Evolutionary conservation across 208 protist species (phyloP), one percentile per base, ranked within the genome.

Genomic region (Acanthamoeba lugdunensis): DNA sequence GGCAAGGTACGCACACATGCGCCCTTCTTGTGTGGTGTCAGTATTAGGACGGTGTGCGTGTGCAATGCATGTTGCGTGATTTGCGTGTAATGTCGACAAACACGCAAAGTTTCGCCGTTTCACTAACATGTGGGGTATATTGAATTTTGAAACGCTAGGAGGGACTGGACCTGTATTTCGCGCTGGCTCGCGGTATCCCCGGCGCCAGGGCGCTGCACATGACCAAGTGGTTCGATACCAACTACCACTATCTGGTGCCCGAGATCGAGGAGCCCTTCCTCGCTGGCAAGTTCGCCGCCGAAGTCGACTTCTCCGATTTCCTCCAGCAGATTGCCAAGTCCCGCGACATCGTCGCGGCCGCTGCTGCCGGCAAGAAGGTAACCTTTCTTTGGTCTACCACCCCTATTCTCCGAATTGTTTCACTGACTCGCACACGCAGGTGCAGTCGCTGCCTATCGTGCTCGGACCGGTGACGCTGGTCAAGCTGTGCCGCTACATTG

Each of bases 211-310:
- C 97, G 8, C 77, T 96, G 9, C 97, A 98, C 92, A 98, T 98
- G 98, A 98, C 96, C 58, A 98, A 98, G 93, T 98, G 97, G 97
- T 98, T 98, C 94, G 98, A 98, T 93, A 98, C 97, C 48, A 98
- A 98, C 96, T 98, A 98, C 92, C 98, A 98, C 91, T 98, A 98
- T 95, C 98, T 98, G 73, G 97, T 98, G 61, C 98, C 98, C 54
- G 98, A 98, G 94, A 97, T 98, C 88, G 95, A 94, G 28, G 94
- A 91, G 65, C 85, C 93, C 11, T 94, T 85, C 77, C 77, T 85
- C 45, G 77, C 77, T 8, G 77, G 77, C 77, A 52, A 58, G 48
- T 85, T 85, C 87, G 41, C 96, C 95, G 93, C 77, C 63, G 56
- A 97, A 96, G 41, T 11, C 14, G 41, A 96, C 8, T 95, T 97